phyloP scores from a whole-genome alignment of 176 grass and related monocot genomes.

The Melocanna baccifera region DNA sequence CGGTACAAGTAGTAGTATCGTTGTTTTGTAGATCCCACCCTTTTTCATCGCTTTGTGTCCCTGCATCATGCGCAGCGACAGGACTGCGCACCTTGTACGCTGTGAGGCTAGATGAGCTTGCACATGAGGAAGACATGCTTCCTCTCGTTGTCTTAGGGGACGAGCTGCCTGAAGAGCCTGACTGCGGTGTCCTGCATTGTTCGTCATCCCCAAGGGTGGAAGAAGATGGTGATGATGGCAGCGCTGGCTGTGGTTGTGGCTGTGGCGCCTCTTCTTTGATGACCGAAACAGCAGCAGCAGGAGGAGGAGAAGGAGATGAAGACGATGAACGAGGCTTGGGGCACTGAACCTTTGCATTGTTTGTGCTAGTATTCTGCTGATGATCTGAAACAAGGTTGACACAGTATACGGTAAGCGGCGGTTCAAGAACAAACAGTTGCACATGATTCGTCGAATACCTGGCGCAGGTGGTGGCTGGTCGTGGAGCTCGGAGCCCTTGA shows the following conservation, averaged over 20 bases:
- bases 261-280: neutral
- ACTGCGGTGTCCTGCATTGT: conserved; percentile 22
- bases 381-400: conserved; percentile 20
- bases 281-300: neutral
- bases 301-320: neutral
- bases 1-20: neutral
- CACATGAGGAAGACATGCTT: conserved; percentile 14
- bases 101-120: conserved; percentile 30
- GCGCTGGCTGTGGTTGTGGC: neutral
- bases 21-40: neutral
- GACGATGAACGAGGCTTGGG: neutral
- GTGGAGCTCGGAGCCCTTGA: conserved; percentile 67
- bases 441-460: neutral
- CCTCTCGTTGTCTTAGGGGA: conserved; percentile 25
- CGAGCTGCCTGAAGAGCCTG: conserved; percentile 29
- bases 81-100: conserved; percentile 39
- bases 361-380: neutral
- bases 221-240: conserved; percentile 8
- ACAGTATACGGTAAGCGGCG: neutral
- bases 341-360: neutral
- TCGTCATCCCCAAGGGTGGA: conserved; percentile 22
- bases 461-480: conserved; percentile 16
- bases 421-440: neutral
- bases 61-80: conserved; percentile 31
- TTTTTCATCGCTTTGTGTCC: conserved; percentile 40